Base-by-base conservation (phyloP, 768 basidiomycete genomes). In the Arthromyces matolae region DNA sequence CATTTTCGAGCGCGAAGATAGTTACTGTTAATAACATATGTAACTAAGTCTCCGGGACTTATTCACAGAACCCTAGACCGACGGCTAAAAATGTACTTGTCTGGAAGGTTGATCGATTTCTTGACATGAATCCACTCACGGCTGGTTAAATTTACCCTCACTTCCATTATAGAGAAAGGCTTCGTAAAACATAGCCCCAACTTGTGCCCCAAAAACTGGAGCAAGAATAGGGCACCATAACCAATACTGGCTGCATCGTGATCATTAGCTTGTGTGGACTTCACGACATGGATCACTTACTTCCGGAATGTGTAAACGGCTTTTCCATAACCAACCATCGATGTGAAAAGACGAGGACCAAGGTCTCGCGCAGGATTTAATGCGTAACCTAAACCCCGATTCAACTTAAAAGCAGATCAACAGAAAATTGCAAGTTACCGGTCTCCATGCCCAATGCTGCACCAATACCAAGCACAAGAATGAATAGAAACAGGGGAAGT, bases 271-370 rank as follows among this genome's bases (percentile, higher is more conserved):
- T 31, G 10, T 8, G 19, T 23, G 14, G 8, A 16, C 36, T 38
- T 23, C n/a, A 25, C 35, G 22, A 32, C 22, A 12, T 37, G 12
- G 16, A 31, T 34, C 61, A 63, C 77, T 37, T 63, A 78, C 71
- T 66, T 70, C 53, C 72, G 60, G 52, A 68, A 74, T 9, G 64
- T 67, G 49, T 64, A 75, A 8, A 75, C 69, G 42, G 64, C 60
- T 29, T 62, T 70, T 25, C 84, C 84, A 55, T 86, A 89, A 2
- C 86, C 86, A 7, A 77, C 83, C 74, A 86, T 81, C 4, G 85
- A 76, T 1, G 83, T 84, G 55, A 86, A 63, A 42, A 89, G 64
- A 22, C 86, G 75, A 6, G 86, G 86, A 14, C 86, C 86, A 28
- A 73, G 64, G 53, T 73, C 60, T 45, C 68, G 63, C n/a, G 67